Conservation (phyloP, 495 filamentous ascomycete genomes). For the Talaromyces stipitatus region DNA sequence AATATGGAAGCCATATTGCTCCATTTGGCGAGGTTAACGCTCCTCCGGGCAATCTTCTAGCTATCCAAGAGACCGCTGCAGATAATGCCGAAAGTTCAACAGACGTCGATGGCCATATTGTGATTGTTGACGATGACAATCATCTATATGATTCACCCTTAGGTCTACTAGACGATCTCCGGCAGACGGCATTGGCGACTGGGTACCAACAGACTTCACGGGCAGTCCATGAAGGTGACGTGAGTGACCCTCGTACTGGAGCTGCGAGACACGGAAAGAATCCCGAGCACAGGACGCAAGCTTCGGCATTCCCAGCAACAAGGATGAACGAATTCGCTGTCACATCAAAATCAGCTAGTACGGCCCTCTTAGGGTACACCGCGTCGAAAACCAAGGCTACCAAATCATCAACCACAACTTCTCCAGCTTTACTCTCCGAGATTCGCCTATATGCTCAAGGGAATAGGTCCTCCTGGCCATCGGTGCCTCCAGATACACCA, state of each 20-base stretch:
- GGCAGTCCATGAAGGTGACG: background rate
- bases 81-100: background rate
- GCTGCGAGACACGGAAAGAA: background rate
- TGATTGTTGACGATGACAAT: conserved; percentile 31
- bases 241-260: background rate
- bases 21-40: conserved; percentile 50
- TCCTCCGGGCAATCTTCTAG: conserved; percentile 24
- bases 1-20: conserved; percentile 57
- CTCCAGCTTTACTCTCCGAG: conserved; percentile 35
- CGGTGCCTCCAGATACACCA: conserved; percentile 5
- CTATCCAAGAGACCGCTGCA: conserved; percentile 33
- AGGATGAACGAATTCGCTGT: conserved; percentile 19
- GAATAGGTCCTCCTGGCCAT: conserved; percentile 13
- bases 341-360: conserved; percentile 22
- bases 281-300: background rate
- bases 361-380: conserved; percentile 21
- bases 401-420: conserved; percentile 16
- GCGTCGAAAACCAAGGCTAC: conserved; percentile 6
- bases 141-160: conserved; percentile 24
- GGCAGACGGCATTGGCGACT: conserved; percentile 10
- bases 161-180: conserved; percentile 24
- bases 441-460: conserved; percentile 31
- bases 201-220: conserved; percentile 7
- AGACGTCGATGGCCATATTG: conserved; percentile 16
- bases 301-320: background rate